Evolutionary conservation across 345 rosid species (phyloP), one percentile per base, ranked within the genome.

Genomic region (Eucalyptus regnans): DNA sequence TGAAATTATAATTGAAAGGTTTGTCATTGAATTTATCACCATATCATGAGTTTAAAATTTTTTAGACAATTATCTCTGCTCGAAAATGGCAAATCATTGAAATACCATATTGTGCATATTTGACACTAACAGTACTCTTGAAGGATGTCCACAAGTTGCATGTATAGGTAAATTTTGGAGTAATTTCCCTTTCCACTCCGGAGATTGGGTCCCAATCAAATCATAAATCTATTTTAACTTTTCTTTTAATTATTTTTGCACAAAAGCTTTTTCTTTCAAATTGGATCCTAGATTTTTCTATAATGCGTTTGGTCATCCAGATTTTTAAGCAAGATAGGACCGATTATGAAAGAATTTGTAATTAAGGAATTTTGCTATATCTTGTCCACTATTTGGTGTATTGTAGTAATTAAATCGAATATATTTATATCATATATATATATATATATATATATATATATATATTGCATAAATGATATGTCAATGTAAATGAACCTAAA

Each of bases 261-360:
- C n/a, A 25, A 58, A 58, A 0, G 1, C 29, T 25, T 58, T 58
- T 8, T 58, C 13, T 58, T 58, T 25, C 4, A 0, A 58, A 27
- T 25, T 58, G n/a, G 64, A 11, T 58, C 64, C 0, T 58, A 4
- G n/a, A 58, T 58, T 58, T 58, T 11, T 58, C n/a, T 58, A 18
- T 18, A 52, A 18, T 3, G 0, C 0, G 9, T 18, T 52, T 52
- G 0, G 4, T 52, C 23, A 7, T 52, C 10, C 0, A 52, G 0
- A 18, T 52, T 52, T 3, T 0, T 52, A 52, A 52, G 18, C 0
- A 1, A 0, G 23, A 52, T 18, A 51, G 0, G 22, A 51, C 1
- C 0, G 0, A 1, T 52, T 2, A 0, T 0, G 0, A 52, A 7
- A 52, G 0, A 52, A 52, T 52, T 18, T 52, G 0, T 52, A 52